Conservation (phyloP, 495 filamentous ascomycete genomes). For the Lasiosphaeria miniovina region DNA sequence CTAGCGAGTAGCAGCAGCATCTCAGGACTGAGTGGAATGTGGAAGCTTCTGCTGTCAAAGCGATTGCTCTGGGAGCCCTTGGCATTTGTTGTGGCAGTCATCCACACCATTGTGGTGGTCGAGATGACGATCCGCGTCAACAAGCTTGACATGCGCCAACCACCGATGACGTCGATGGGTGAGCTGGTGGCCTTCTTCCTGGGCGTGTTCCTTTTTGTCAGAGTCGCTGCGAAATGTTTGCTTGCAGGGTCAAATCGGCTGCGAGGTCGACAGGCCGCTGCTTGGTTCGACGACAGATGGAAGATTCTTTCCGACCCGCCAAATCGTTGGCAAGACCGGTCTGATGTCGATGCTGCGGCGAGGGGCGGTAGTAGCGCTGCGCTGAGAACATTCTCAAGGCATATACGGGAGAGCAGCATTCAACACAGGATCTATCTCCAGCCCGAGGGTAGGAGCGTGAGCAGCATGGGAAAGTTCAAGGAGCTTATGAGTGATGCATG, state of each 20-base stretch:
- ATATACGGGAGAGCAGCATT: not conserved
- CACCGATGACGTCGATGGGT: slow-evolving; percentile 12
- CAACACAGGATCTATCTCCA: slow-evolving; percentile 10
- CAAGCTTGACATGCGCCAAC: slow-evolving; percentile 13
- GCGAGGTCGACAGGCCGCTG: not conserved
- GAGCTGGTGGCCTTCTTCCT: slow-evolving; percentile 17
- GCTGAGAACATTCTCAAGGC: not conserved
- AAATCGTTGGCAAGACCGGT: slow-evolving; percentile 1
- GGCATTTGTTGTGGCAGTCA: slow-evolving; percentile 4
- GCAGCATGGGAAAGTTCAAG: slow-evolving; percentile 19
- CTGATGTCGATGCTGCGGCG: not conserved
- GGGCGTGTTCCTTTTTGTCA: slow-evolving; percentile 7
- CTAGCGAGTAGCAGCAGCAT: not conserved
- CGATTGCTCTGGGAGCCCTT: not conserved
- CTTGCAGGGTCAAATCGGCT: not conserved
- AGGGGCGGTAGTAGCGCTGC: not conserved
- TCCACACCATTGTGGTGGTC: slow-evolving; percentile 15
- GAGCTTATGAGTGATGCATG: slow-evolving; percentile 18
- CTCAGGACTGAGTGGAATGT: not conserved
- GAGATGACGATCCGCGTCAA: slow-evolving; percentile 19
- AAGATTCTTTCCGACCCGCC: slow-evolving; percentile 3
- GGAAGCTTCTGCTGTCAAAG: not conserved
- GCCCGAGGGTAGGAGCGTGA: slow-evolving; percentile 14
- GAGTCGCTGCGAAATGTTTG: slow-evolving; percentile 9
- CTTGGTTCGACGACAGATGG: slow-evolving; percentile 12